Evolutionary conservation across 352 stramenopile genomes (phyloP), one percentile per base, ranked within the genome.

Genomic region (Peronosclerospora sorghi): DNA sequence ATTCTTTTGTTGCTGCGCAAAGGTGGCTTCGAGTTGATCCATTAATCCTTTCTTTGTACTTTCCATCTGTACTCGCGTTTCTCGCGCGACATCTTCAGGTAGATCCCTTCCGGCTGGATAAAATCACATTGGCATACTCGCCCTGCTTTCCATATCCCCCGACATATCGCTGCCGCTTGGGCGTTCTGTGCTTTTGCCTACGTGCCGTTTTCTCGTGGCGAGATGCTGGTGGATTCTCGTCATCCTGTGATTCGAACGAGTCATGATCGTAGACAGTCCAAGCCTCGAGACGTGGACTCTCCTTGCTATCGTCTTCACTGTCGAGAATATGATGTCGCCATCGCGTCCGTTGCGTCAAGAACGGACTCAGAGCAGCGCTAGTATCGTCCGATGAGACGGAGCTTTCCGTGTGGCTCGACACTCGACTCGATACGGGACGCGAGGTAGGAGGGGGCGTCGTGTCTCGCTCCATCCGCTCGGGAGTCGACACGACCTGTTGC

Each of bases 101-200:
- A 92, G 61, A 12, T 78, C 21, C 83, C 79, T 56, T 94, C 82
- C 1, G 82, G 82, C 40, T 94, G 78, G 53, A 94, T 91, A 41
- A 94, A 7, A 20, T 62, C 3, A 67, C 64, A 37, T 92, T 77
- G 6, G 43, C 50, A 47, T 89, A 68, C 35, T 81, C 62, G 7
- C 41, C 54, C 7, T 61, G 45, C 13, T 83, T 65, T 9, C 65
- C 49, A 38, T 94, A 94, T 14, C 81, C 81, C 8, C 81, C 81
- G 42, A 91, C 62, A 24, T 78, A 94, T 0, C 56, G 60, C 4
- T 38, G 60, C 12, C 61, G 63, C 12, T 55, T 79, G 7, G 41
- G 26, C 30, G 5, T 28, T 49, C 41, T 34, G 21, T n/a, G 45
- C 13, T 60, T 52, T 19, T 49, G 51, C 21, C 24, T 21, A 20